Percentiles rank a stretch among this genome's conserved stretches.
Conservation (phyloP, 805 yeast species). For the Ogataea corticis region DNA sequence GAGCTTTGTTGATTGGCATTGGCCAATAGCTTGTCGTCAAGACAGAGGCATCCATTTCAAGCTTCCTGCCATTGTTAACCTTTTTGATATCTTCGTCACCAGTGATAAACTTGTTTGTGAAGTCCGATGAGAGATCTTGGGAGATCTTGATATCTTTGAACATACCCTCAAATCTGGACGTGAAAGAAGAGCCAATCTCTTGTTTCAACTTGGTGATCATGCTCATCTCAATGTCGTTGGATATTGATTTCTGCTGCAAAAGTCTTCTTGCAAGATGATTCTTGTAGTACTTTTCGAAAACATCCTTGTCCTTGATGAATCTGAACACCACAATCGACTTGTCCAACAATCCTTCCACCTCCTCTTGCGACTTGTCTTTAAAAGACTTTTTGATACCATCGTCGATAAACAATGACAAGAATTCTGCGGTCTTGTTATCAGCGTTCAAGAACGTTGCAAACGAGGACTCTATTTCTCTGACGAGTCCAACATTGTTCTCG, state of each 20-base stretch:
- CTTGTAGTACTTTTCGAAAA: constrained; percentile 82
- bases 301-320: constrained; percentile 76
- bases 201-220: constrained; percentile 67
- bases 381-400: constrained; percentile 51
- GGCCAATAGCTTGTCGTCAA: constrained; percentile 73
- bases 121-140: constrained; percentile 45
- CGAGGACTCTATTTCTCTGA: constrained; percentile 58
- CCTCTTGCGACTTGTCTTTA: constrained; percentile 47
- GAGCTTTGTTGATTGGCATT: constrained; percentile 42
- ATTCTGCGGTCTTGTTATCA: constrained; percentile 51
- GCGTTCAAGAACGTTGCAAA: constrained; percentile 61
- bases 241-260: constrained; percentile 44
- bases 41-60: constrained; percentile 50
- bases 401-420: constrained; percentile 57
- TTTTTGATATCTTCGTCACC: constrained; percentile 17
- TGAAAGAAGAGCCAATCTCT: constrained; percentile 77
- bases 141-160: constrained; percentile 73
- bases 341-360: constrained; percentile 47
- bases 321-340: constrained; percentile 63
- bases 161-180: constrained; percentile 84
- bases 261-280: constrained; percentile 84
- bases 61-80: constrained; percentile 33
- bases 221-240: constrained; percentile 65
- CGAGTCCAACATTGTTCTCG: constrained; percentile 47
- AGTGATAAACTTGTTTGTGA: constrained; percentile 26